Evolutionary conservation across 768 basidiomycete species (phyloP).

Genomic region (Suillus subaureus): DNA sequence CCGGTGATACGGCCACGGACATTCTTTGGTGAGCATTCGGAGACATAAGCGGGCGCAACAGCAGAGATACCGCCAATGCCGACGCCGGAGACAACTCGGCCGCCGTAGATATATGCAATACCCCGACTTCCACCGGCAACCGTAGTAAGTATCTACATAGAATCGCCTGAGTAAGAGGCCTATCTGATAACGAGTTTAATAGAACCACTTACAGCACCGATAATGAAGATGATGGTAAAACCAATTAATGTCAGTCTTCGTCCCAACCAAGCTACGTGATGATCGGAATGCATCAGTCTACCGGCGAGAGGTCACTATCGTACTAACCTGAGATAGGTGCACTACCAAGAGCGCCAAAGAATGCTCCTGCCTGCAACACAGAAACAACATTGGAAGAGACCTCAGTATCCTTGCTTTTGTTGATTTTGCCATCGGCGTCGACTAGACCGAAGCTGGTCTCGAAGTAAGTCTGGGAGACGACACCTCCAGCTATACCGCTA

Average conservation of each 20-base stretch:
- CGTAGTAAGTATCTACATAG: constrained; percentile 74
- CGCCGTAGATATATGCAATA: constrained; percentile 73
- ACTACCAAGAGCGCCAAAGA: constrained; percentile 82
- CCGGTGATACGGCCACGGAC: constrained; percentile 87
- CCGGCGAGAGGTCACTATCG: neutral
- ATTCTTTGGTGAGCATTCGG: constrained; percentile 85
- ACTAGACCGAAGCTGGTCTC: constrained; percentile 60
- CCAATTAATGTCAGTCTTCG: constrained; percentile 62
- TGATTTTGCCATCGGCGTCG: constrained; percentile 42
- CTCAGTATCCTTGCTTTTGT: constrained; percentile 44
- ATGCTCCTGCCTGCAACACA: constrained; percentile 84
- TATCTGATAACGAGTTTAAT: neutral
- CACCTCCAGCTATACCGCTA: constrained; percentile 69
- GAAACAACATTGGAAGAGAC: constrained; percentile 87
- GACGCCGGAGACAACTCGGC: constrained; percentile 77
- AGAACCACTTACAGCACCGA: constrained; percentile 63
- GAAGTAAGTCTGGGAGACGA: constrained; percentile 67
- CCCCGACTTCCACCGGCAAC: constrained; percentile 58
- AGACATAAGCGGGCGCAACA: constrained; percentile 85
- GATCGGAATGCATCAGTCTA: constrained; percentile 1
- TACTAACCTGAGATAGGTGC: constrained; percentile 67
- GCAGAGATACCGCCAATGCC: constrained; percentile 84
- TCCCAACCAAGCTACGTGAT: constrained; percentile 57
- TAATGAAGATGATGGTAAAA: constrained; percentile 62
- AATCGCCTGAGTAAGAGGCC: neutral